Percentiles rank a stretch among this genome's conserved stretches.
Conservation (phyloP, 495 filamentous ascomycete genomes). For the Lasiosphaeria hispida region DNA sequence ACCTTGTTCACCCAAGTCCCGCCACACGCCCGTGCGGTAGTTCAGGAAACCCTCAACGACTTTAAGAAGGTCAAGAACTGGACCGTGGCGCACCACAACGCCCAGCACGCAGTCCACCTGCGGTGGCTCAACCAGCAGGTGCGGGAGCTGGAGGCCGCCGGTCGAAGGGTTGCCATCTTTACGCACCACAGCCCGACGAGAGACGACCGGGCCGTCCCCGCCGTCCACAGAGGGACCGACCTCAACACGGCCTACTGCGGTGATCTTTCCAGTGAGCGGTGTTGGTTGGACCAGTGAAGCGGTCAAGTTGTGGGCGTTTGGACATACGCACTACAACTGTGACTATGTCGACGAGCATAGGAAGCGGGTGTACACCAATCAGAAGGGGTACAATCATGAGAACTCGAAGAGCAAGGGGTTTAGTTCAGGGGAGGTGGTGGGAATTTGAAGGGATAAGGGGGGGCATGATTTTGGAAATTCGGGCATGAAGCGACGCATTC, state of each 20-base stretch:
- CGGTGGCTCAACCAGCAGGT: conserved; percentile 53
- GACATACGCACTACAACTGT: conserved; percentile 57
- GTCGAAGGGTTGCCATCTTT: conserved; percentile 46
- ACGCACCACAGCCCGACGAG: conserved; percentile 53
- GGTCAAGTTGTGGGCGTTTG: conserved; percentile 56
- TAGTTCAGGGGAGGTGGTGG: conserved; percentile 1
- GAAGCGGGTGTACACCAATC: conserved; percentile 27
- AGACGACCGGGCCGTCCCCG: conserved; percentile 38
- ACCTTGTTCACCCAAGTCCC: conserved; percentile 41
- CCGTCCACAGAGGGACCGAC: conserved; percentile 39
- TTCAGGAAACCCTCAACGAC: conserved; percentile 44
- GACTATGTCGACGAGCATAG: conserved; percentile 31
- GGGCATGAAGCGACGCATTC: too few relatives aligned
- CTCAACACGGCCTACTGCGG: conserved; percentile 46
- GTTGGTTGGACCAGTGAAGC: conserved; percentile 48
- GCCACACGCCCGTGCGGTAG: conserved; percentile 20
- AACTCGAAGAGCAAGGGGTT: conserved; percentile 5
- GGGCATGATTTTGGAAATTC: too few relatives aligned
- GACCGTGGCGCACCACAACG: conserved; percentile 44
- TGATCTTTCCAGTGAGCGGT: conserved; percentile 43
- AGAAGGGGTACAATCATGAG: conserved; percentile 30
- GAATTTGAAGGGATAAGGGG: too few relatives aligned
- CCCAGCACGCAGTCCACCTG: conserved; percentile 42
- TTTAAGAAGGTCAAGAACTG: conserved; percentile 50
- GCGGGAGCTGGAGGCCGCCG: conserved; percentile 28